These are phyloP conservation scores for Boletus sp. DNA, from an alignment of 1,284 basidiomycete species.

Conservation along the genomic window DNA sequence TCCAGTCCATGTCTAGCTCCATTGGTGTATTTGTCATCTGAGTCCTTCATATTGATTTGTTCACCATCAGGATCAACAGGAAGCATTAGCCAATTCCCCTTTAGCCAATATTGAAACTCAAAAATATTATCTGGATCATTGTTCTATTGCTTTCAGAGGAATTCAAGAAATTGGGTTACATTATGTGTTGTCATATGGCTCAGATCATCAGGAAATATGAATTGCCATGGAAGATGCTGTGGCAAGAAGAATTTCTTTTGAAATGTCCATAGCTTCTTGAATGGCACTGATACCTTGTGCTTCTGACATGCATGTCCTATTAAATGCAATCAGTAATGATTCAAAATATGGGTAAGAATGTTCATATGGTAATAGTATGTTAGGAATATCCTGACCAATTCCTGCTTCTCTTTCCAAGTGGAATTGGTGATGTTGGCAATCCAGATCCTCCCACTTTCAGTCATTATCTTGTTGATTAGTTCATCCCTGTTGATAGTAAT, in stretches of 20 bases:
- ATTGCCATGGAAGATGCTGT: no score
- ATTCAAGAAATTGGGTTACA: no score
- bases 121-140: background rate
- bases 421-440: background rate
- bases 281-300: no score
- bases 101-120: no score
- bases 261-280: no score
- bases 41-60: background rate
- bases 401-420: background rate
- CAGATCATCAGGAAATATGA: no score
- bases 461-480: background rate
- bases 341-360: rapidly evolving
- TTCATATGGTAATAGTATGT: no score
- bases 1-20: rapidly evolving
- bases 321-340: background rate
- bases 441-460: background rate
- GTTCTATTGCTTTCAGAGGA: no score
- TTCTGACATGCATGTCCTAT: no score
- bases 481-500: background rate
- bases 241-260: no score
- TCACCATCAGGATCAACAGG: background rate
- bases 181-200: no score
- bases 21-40: background rate
- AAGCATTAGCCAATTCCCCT: no score
- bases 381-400: background rate